phyloP scores from a whole-genome alignment of 345 rosid genomes.

The Citrus mangshanensis region DNA sequence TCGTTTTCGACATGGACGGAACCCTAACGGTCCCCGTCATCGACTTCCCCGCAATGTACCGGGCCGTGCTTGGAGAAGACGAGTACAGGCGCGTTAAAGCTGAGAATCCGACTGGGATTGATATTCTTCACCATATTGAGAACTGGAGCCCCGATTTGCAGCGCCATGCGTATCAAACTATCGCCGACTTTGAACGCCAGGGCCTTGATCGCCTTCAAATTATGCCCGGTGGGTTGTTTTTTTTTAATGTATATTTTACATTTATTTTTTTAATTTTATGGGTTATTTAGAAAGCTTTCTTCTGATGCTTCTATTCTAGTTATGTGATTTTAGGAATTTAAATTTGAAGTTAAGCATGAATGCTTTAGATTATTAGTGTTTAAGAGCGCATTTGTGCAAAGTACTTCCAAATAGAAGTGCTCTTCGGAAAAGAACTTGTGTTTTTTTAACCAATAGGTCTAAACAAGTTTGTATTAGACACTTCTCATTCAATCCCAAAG shows the following conservation, averaged over 20 bases:
- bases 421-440: not conserved
- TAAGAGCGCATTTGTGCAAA: not conserved
- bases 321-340: not conserved
- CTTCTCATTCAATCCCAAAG: not conserved
- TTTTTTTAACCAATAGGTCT: not conserved
- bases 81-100: slow-evolving; percentile 65
- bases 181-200: slow-evolving; percentile 68
- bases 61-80: slow-evolving; percentile 71
- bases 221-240: slow-evolving; percentile 67
- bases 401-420: not conserved
- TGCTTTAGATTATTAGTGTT: not conserved
- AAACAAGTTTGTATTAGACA: not conserved
- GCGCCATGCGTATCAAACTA: slow-evolving; percentile 52
- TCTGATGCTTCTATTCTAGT: not conserved
- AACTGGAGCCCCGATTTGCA: slow-evolving; percentile 62
- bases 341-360: not conserved
- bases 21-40: slow-evolving; percentile 90
- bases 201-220: slow-evolving; percentile 84
- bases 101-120: slow-evolving; percentile 74
- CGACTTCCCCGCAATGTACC: slow-evolving; percentile 89
- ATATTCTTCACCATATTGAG: slow-evolving; percentile 79
- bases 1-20: slow-evolving; percentile 86
- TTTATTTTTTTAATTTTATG: not conserved
- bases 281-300: not conserved
- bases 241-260: not conserved